Base-by-base conservation (phyloP, 257 asterid genomes). In the Apocynum venetum region DNA sequence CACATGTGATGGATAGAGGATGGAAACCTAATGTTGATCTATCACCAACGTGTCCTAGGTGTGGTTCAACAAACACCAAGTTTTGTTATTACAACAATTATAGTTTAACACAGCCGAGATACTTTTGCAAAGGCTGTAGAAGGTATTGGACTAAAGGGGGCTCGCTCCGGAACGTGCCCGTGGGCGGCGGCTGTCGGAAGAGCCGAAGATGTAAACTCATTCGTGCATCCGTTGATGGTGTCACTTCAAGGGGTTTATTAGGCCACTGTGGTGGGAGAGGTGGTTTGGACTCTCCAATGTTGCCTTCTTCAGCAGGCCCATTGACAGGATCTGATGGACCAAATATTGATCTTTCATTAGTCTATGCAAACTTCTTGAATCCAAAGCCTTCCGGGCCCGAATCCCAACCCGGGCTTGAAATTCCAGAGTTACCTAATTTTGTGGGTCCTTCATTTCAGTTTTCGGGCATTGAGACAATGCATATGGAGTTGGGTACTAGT, bases 121-220 rank as follows among this genome's bases (percentile, higher is more conserved):
- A 88, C 82, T 92, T 90, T 35, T 92, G 96, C 83, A 92, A 92
- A 79, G 93, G 87, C 47, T 92, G 97, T 63, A 72, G 96, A 63
- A 85, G 97, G 78, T 92, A 92, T 73, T 92, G 97, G 97, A 92
- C 97, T 6, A 89, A 85, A 83, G 97, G 96, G 0, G 97, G 97
- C 19, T 92, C 96, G 36, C 94, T 92, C 15, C 86, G 97, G 44
- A 90, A 90, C 78, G 92, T 92, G 2, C 96, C 97, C 1, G 65
- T 90, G 0, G 97, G 97, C 13, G 97, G 97, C 8, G 96, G 94
- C 6, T 92, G 93, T 47, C 89, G 96, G 41, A 91, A 88, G 56
- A 87, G 81, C 85, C 31, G 96, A 43, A 66, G 93, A 43, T 60
- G 74, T 8, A 81, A 75, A 25, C 59, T 80, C 43, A 2, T 41